Percentiles rank a stretch among this genome's conserved stretches.
Evolutionary conservation across 306 rosid genomes (phyloP).

Genomic region (Sechiopsis laciniata): DNA sequence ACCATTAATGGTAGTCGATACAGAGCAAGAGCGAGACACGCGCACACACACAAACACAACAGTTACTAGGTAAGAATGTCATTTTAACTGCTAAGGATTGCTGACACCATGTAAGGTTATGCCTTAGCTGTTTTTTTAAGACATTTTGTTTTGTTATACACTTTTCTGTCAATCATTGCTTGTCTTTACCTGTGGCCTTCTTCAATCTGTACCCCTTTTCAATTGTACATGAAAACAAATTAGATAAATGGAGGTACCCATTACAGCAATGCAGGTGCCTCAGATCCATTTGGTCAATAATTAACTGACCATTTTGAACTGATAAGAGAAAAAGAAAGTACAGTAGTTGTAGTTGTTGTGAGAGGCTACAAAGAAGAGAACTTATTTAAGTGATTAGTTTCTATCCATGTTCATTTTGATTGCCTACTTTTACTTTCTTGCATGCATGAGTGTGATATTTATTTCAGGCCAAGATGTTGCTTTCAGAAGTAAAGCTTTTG

Average conservation of each 20-base stretch:
- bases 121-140: constrained; percentile 12
- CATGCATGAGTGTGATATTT: neutral
- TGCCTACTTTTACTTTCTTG: neutral
- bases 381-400: neutral
- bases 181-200: constrained; percentile 11
- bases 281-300: constrained; percentile 1
- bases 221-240: neutral
- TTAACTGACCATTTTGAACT: constrained; percentile 4
- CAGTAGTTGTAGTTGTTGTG: neutral
- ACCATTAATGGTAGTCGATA: neutral
- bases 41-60: neutral
- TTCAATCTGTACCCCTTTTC: constrained; percentile 1
- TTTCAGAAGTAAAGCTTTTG: constrained; percentile 8
- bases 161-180: constrained; percentile 17
- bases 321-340: neutral
- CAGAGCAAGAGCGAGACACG: neutral
- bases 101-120: constrained; percentile 14
- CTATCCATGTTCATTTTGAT: neutral
- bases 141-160: constrained; percentile 9
- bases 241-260: constrained; percentile 12
- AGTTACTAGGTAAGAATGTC: constrained; percentile 16
- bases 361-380: neutral
- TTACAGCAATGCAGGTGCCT: constrained; percentile 18
- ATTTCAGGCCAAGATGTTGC: constrained; percentile 9
- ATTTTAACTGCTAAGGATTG: constrained; percentile 18